Evolutionary conservation across 2,329 filamentous ascomycete species (phyloP).

Genomic region (Diaporthe sp.): DNA sequence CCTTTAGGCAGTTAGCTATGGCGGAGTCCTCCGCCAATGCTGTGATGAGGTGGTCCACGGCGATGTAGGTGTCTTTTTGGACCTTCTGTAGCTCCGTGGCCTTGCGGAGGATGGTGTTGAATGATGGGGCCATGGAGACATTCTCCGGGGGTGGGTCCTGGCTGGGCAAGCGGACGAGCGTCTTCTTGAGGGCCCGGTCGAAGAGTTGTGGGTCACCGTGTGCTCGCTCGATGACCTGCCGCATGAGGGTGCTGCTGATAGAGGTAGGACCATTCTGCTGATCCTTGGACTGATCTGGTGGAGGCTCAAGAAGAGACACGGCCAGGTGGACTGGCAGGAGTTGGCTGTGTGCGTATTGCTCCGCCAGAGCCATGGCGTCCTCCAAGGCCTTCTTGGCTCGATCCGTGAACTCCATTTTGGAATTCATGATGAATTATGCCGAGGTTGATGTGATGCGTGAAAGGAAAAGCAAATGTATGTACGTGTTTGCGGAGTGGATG

Average conservation of each 20-base stretch:
- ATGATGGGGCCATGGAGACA: constrained; percentile 84
- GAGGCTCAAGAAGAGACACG: constrained; percentile 83
- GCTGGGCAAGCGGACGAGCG: constrained; percentile 88
- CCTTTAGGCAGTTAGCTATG: constrained; percentile 81
- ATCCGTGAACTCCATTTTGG: constrained; percentile 93
- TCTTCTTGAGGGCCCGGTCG: constrained; percentile 91
- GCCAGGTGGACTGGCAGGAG: constrained; percentile 92
- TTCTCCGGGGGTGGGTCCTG: constrained; percentile 96
- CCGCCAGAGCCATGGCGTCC: constrained; percentile 88
- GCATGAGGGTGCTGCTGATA: constrained; percentile 82
- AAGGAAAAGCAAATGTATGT: constrained; percentile 9
- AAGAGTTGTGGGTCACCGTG: constrained; percentile 93
- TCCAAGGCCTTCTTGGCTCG: constrained; percentile 90
- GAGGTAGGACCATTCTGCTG: constrained; percentile 81
- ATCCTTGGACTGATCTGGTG: constrained; percentile 83
- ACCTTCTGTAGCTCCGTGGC: constrained; percentile 94
- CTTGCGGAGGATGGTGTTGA: constrained; percentile 85
- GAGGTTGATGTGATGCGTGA: constrained; percentile 32
- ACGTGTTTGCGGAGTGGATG: constrained; percentile 23
- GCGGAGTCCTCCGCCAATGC: constrained; percentile 83
- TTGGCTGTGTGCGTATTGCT: constrained; percentile 92
- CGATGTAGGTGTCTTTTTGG: constrained; percentile 97
- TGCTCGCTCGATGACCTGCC: constrained; percentile 93
- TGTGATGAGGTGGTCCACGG: constrained; percentile 93
- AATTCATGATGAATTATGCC: constrained; percentile 70